Evolutionary conservation across 257 asterid species (phyloP).

Genomic region (Cinchona pubescens): DNA sequence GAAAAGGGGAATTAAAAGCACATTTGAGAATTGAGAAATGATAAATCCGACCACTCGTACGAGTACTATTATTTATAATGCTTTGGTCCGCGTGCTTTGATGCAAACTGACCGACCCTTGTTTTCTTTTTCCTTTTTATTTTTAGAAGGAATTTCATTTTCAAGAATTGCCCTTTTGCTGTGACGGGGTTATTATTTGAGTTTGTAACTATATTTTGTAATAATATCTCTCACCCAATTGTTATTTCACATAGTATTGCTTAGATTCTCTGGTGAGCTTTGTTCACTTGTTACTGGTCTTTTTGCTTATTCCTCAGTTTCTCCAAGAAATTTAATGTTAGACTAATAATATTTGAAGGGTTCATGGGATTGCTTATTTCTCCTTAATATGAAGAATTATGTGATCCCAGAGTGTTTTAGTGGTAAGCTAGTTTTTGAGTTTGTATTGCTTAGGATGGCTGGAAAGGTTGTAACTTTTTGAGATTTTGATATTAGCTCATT

Average conservation of each 20-base stretch:
- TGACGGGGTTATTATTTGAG: slow-evolving; percentile 52
- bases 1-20: slow-evolving; percentile 23
- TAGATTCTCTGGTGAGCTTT: slow-evolving; percentile 48
- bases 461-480: slow-evolving; percentile 22
- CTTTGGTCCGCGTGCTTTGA: slow-evolving; percentile 90
- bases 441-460: slow-evolving; percentile 7
- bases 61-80: slow-evolving; percentile 40
- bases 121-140: slow-evolving; percentile 22
- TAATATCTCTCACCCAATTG: no score
- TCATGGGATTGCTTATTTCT: slow-evolving; percentile 15
- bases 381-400: slow-evolving; percentile 15
- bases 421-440: not conserved
- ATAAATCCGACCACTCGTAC: slow-evolving; percentile 56
- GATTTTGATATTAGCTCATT: slow-evolving; percentile 9
- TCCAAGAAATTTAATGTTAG: slow-evolving; percentile 16
- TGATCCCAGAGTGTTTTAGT: slow-evolving; percentile 19
- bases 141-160: slow-evolving; percentile 13
- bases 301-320: slow-evolving; percentile 31
- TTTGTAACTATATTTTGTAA: no score
- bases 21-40: slow-evolving; percentile 54
- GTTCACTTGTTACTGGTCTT: slow-evolving; percentile 22
- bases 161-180: slow-evolving; percentile 31
- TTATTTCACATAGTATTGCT: slow-evolving; percentile 39
- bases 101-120: slow-evolving; percentile 36
- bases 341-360: slow-evolving; percentile 7